A percentile compares a stretch with the other conserved stretches of the same genome.
Evolutionary conservation across 169 alveolate genomes (phyloP).

Genomic region (Plasmodium coatneyi): DNA sequence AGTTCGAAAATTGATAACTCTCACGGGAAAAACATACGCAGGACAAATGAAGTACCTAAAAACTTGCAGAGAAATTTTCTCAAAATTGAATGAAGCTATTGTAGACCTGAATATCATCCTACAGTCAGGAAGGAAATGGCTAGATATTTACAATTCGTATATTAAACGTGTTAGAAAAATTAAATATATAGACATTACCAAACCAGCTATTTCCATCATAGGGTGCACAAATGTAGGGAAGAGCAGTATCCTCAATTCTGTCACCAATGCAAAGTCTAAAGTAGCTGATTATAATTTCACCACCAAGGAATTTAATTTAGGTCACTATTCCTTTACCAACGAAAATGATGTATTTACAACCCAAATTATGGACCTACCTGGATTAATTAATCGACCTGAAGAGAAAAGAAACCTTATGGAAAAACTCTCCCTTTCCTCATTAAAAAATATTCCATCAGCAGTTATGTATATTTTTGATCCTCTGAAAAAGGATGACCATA

Average conservation of each 20-base stretch:
- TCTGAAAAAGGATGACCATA: constrained; percentile 60
- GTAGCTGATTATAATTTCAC: constrained; percentile 69
- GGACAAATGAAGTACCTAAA: constrained; percentile 63
- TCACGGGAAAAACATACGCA: constrained; percentile 69
- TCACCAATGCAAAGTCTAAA: constrained; percentile 50
- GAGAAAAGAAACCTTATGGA: constrained; percentile 71
- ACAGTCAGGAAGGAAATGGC: constrained; percentile 72
- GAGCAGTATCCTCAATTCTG: constrained; percentile 60
- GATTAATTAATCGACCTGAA: constrained; percentile 68
- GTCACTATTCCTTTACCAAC: constrained; percentile 67
- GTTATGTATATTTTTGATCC: constrained; percentile 72
- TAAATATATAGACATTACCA: constrained; percentile 54
- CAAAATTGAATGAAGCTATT: constrained; percentile 53
- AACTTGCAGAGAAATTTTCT: constrained; percentile 68
- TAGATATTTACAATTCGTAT: constrained; percentile 44
- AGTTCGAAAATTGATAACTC: constrained; percentile 49
- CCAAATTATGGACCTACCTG: constrained; percentile 73
- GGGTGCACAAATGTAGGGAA: constrained; percentile 74
- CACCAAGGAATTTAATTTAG: constrained; percentile 64
- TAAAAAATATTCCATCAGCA: constrained; percentile 62
- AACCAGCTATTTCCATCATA: constrained; percentile 66
- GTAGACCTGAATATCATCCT: constrained; percentile 52
- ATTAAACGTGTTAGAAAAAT: constrained; percentile 61
- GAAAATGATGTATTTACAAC: constrained; percentile 47
- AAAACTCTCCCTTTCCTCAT: constrained; percentile 50